Percentiles rank a stretch among this genome's conserved stretches.
phyloP scores from a whole-genome alignment of 768 basidiomycete genomes.

The Panus rudis region DNA sequence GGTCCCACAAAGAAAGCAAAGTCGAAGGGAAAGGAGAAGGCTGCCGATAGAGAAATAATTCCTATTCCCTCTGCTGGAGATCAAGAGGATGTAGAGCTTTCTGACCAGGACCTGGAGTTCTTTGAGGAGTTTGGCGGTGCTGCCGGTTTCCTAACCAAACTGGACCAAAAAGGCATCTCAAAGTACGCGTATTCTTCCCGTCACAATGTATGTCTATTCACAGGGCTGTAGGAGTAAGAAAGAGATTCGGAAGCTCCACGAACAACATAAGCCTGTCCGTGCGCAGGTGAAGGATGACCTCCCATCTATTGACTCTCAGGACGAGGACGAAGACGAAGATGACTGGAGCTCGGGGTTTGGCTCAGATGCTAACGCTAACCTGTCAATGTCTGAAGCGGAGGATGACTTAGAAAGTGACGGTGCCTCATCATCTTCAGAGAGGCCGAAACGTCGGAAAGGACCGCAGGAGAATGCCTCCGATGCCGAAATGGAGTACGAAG shows the following conservation, averaged over 20 bases:
- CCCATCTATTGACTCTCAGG: constrained; percentile 62
- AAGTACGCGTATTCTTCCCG: constrained; percentile 50
- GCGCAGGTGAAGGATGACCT: constrained; percentile 38
- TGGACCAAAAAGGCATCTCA: constrained; percentile 78
- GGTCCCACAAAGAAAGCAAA: constrained; percentile 26
- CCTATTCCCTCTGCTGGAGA: constrained; percentile 50
- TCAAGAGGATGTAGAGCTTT: constrained; percentile 49
- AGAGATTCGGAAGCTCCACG: constrained; percentile 67
- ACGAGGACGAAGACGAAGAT: constrained; percentile 50
- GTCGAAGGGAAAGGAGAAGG: constrained; percentile 50
- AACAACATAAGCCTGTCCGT: constrained; percentile 51
- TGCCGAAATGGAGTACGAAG: constrained; percentile 72
- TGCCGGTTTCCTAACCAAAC: constrained; percentile 55
- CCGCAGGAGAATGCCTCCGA: constrained; percentile 30
- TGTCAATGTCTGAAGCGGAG: constrained; percentile 27
- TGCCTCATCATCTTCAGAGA: constrained; percentile 12
- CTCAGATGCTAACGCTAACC: constrained; percentile 24
- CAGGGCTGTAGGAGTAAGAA: constrained; percentile 72
- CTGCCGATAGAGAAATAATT: constrained; percentile 51
- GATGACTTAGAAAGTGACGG: constrained; percentile 24
- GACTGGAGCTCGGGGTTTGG: constrained; percentile 40
- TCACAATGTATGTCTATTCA: constrained; percentile 6
- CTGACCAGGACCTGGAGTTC: constrained; percentile 65
- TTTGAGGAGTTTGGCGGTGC: constrained; percentile 58
- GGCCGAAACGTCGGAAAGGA: constrained; percentile 6